A percentile compares a stretch with the other conserved stretches of the same genome.
Evolutionary conservation across 225 moss, liverwort and hornwort genomes (phyloP).

Genomic region (Ulota crispa): DNA sequence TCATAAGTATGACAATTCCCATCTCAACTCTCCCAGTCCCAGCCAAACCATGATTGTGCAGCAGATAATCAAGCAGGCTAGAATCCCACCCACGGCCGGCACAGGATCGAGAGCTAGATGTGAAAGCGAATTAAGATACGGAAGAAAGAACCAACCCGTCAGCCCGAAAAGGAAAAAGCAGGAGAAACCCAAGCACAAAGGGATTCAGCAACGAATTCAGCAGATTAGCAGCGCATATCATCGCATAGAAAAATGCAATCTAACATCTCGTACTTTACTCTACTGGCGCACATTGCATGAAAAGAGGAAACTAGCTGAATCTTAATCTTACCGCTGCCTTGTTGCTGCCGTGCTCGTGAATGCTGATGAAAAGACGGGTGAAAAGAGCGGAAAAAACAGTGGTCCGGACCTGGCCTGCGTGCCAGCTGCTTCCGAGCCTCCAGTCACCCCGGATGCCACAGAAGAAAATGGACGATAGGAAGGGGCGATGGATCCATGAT

Average conservation of each 20-base stretch:
- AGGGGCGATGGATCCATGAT: neutral
- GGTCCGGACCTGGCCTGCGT: neutral
- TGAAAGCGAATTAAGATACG: accelerated
- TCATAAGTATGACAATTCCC: too few species aligned
- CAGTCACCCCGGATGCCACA: neutral
- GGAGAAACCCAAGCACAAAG: accelerated
- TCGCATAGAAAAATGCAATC: neutral
- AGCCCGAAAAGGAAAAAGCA: neutral
- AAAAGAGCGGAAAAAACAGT: neutral
- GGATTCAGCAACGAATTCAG: neutral
- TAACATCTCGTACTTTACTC: neutral
- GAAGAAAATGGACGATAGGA: neutral
- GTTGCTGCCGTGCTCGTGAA: too few species aligned
- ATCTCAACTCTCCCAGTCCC: too few species aligned
- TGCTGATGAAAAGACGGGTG: neutral
- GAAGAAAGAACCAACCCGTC: neutral
- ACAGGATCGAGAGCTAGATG: neutral
- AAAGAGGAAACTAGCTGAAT: neutral
- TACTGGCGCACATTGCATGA: too few species aligned
- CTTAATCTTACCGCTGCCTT: neutral
- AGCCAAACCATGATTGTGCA: neutral
- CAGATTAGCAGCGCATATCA: neutral
- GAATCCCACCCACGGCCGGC: neutral
- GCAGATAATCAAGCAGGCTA: neutral
- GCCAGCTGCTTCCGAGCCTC: neutral